Percentiles rank a stretch among this genome's conserved stretches.
These are phyloP conservation scores for Onygena corvina DNA, from an alignment of 2,329 filamentous ascomycete species.

Conservation along the genomic window DNA sequence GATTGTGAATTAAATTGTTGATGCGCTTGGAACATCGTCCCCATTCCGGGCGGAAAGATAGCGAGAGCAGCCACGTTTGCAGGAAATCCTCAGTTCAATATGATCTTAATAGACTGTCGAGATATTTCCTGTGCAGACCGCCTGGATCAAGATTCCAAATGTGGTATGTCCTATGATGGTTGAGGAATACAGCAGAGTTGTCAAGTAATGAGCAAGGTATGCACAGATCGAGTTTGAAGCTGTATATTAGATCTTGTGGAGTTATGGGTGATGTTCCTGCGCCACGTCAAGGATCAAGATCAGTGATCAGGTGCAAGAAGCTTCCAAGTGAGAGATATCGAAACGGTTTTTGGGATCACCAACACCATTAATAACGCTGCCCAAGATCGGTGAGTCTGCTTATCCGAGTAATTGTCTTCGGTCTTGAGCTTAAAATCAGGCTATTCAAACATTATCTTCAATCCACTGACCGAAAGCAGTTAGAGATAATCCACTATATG, in stretches of 20 bases:
- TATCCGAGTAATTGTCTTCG: conserved; percentile 1
- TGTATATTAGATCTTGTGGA: conserved; percentile 3
- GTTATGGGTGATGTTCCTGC: conserved; percentile 3
- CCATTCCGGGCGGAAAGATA: conserved; percentile 50
- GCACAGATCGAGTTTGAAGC: conserved; percentile 1
- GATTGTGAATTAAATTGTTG: conserved; percentile 48
- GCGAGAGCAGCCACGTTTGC: conserved; percentile 53
- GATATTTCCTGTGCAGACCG: conserved; percentile 14
- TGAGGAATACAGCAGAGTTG: conserved; percentile 8
- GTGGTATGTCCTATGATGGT: conserved; percentile 6
- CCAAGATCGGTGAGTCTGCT: conserved; percentile 3
- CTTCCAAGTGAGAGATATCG: conserved; percentile 1
- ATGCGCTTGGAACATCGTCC: conserved; percentile 48
- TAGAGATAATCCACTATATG: conserved; percentile 6
- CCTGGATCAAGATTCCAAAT: conserved; percentile 6
- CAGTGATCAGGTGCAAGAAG: not conserved
- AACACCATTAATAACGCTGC: conserved; percentile 2
- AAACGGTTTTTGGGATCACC: conserved; percentile 3
- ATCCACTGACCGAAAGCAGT: not conserved
- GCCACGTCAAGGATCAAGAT: conserved; percentile 1
- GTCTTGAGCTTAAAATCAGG: conserved; percentile 3
- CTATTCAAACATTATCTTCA: conserved; percentile 6
- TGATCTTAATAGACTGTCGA: conserved; percentile 25
- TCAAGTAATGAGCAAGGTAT: not conserved
- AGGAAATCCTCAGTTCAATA: conserved; percentile 30